Conservation (phyloP, 1,284 basidiomycete species). For the Butyriboletus appendiculatus region DNA sequence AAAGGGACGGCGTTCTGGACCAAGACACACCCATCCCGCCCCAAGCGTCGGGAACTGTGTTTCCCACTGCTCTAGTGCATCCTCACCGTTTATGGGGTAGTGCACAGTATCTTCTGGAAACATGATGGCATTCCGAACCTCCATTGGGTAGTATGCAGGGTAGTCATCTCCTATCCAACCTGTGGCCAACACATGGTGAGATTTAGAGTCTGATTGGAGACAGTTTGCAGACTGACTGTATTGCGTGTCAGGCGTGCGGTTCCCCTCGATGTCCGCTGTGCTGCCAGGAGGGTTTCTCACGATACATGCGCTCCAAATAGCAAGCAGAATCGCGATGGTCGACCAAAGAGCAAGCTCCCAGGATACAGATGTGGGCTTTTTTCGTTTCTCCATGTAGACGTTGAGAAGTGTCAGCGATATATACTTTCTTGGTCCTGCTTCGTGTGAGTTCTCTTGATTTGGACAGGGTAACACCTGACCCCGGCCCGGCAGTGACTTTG, state of each 20-base stretch:
- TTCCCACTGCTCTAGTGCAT: constrained; percentile 22
- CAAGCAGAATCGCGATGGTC: constrained; percentile 17
- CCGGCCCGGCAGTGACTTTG: neutral
- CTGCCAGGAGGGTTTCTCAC: neutral
- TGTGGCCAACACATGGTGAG: constrained; percentile 9
- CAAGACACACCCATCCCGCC: constrained; percentile 28
- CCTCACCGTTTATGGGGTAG: constrained; percentile 29
- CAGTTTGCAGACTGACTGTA: constrained; percentile 21
- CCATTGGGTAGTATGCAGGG: constrained; percentile 29
- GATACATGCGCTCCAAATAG: constrained; percentile 22
- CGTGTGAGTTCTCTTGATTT: constrained; percentile 3
- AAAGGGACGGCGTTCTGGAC: constrained; percentile 29
- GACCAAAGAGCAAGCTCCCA: constrained; percentile 28
- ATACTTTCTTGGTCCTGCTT: neutral
- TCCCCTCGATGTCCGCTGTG: neutral
- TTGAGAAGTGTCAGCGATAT: neutral
- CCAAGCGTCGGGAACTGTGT: constrained; percentile 25
- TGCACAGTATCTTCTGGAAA: constrained; percentile 30
- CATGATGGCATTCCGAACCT: constrained; percentile 22
- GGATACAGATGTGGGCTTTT: constrained; percentile 4
- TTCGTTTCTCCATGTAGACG: constrained; percentile 13
- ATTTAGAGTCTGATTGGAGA: neutral
- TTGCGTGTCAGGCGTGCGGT: neutral
- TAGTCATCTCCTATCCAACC: constrained; percentile 31
- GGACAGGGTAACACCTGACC: neutral